Conservation (phyloP, 257 asterid species). For the Mitragyna speciosa region DNA sequence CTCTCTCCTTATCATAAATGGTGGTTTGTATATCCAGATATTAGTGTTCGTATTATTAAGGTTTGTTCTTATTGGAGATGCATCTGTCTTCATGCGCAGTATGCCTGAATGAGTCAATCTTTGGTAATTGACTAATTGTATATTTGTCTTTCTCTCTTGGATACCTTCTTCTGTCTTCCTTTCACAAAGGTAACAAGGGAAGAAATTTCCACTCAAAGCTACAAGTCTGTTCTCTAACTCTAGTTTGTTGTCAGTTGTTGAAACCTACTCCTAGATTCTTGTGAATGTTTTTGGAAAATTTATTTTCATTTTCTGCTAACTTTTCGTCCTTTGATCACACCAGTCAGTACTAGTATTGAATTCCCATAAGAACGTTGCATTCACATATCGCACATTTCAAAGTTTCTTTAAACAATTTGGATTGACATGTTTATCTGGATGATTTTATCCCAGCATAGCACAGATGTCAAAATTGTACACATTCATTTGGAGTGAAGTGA, state of each 20-base stretch:
- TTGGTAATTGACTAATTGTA: background rate
- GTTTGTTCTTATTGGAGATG: background rate
- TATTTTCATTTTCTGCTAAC: background rate
- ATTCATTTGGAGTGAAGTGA: constrained; percentile 71
- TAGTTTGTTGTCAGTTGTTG: background rate
- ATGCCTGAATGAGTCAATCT: background rate
- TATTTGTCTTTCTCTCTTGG: background rate
- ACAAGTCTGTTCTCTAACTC: background rate
- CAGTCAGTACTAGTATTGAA: background rate
- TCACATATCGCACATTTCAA: background rate
- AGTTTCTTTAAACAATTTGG: background rate
- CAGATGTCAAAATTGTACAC: constrained; percentile 85
- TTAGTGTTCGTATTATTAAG: background rate
- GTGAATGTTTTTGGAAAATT: background rate
- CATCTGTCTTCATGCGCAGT: background rate
- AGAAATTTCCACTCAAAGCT: background rate
- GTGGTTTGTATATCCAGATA: background rate
- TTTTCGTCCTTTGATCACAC: background rate
- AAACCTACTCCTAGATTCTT: background rate
- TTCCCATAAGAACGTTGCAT: background rate
- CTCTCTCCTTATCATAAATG: too few relatives aligned
- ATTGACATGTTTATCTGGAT: constrained; percentile 13
- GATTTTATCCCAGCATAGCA: constrained; percentile 51
- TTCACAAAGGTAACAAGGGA: background rate
- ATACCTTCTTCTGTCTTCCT: background rate